Evolutionary conservation across 305 asterid species (phyloP), one percentile per base, ranked within the genome.

Genomic region (Solanum hybrid): DNA sequence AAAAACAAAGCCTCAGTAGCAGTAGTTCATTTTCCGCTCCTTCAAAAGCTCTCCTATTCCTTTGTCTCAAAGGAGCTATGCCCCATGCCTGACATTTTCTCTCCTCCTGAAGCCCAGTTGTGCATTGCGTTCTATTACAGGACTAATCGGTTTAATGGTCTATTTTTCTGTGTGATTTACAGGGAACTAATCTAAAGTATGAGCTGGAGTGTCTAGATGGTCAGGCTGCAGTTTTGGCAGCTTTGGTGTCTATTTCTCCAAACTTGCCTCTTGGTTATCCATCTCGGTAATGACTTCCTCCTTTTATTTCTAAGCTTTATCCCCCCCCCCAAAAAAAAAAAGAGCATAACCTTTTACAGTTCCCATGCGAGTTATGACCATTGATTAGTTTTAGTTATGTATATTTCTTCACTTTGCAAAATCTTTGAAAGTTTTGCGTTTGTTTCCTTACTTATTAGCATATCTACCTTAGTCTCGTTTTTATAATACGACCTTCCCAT

Each of bases 191-290:
- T 92, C 91, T 98, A 51, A 92, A 91, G 92, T 90, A 93, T 73
- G 99, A 96, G 94, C 98, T 96, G 84, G 98, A 94, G 46, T 92
- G 94, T 91, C 91, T 98, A 89, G 95, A 96, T 92, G 99, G 99
- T 88, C 98, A 96, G 92, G 98, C 99, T 9, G 96, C 98, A 89
- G 96, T 95, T 93, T 93, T 98, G 94, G 99, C 99, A 66, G 94
- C 99, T 86, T 89, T 98, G 77, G 97, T 96, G 92, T 96, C 99
- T 87, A 92, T 95, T 90, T 98, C 99, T 31, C 97, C 91, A 75
- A 96, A 93, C 91, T 93, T 97, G 85, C 99, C 98, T 79, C 98
- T 98, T 90, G 99, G 99, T 92, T 98, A 98, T 92, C 99, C 99
- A 88, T 91, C 97, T 91, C 95, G 98, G 99, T 98, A 91, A 89